Evolutionary conservation across 2,329 filamentous ascomycete genomes (phyloP), one percentile per base, ranked within the genome.

Genomic region (Penicillium sp.): DNA sequence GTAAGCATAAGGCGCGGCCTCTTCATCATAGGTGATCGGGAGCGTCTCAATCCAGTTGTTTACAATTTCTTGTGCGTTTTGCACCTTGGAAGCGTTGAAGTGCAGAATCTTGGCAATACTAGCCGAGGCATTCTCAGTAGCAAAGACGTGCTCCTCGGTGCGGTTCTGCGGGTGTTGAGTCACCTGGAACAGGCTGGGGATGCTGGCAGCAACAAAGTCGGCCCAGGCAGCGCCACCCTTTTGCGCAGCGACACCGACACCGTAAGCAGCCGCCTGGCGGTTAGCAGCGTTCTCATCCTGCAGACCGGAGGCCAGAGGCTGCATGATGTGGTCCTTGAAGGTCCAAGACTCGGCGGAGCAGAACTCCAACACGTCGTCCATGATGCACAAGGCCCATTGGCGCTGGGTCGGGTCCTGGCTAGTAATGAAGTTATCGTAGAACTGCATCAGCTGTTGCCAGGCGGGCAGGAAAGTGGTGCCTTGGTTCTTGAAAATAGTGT

Each of bases 321-420:
- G 88, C 59, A 93, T 88, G 70, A 99, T 97, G 72, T 93, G 89
- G 68, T 89, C 86, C 72, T 89, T 89, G 75, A 96, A 99, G 67
- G 89, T 87, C 82, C 90, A 94, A 70, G 92, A 96, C 69, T 96
- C 89, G 0, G 89, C 85, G 0, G 94, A 93, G 75, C 93, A 98
- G 81, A 98, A 99, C 76, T 99, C 95, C 38, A 99, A 85, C 38
- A 99, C 94, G 75, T 99, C 95, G 73, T 99, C 95, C 83, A 97
- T 92, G 69, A 99, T 97, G 82, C 95, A 99, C 57, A 99, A 85
- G n/a, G 93, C 94, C 95, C 95, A 99, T 76, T 99, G 95, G 58
- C 95, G 87, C 77, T 98, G 94, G 19, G 93, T 98, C 0, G 93
- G 85, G 75, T 99, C 95, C 33, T 74, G 68, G 59, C 91, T 95